These are phyloP conservation scores for Torulaspora pretoriensis DNA, from an alignment of 1,139 yeast genomes.

Conservation along the genomic window DNA sequence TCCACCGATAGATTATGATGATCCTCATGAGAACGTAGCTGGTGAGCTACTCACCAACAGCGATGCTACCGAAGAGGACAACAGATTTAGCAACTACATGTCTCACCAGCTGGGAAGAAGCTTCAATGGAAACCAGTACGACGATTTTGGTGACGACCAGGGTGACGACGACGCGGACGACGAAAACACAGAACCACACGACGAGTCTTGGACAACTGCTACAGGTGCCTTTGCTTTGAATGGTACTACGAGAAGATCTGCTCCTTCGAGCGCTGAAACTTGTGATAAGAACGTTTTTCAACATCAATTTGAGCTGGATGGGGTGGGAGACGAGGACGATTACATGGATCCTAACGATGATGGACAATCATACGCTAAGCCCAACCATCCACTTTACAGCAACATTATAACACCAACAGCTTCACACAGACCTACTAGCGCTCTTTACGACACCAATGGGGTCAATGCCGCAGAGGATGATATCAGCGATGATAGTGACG, in stretches of 20 bases:
- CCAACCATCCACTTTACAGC: slow-evolving; percentile 53
- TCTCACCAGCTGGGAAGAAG: slow-evolving; percentile 68
- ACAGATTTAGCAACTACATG: slow-evolving; percentile 72
- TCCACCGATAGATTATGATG: slow-evolving; percentile 16
- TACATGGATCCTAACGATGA: slow-evolving; percentile 80
- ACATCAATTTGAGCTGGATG: slow-evolving; percentile 30
- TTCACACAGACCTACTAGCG: slow-evolving; percentile 24
- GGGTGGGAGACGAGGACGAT: slow-evolving; percentile 18
- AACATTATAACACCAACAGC: slow-evolving; percentile 28
- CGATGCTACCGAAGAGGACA: slow-evolving; percentile 38
- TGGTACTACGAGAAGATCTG: slow-evolving; percentile 16
- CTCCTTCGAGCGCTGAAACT: slow-evolving; percentile 18
- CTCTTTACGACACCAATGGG: slow-evolving; percentile 17
- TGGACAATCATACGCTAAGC: slow-evolving; percentile 66
- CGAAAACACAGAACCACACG: slow-evolving; percentile 19
- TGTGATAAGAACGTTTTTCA: slow-evolving; percentile 22
- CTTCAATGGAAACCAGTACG: slow-evolving; percentile 36
- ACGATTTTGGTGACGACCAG: slow-evolving; percentile 17
- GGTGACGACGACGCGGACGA: slow-evolving; percentile 37
- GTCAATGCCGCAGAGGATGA: slow-evolving; percentile 23
- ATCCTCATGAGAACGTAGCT: slow-evolving; percentile 30
- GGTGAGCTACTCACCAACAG: slow-evolving; percentile 23
- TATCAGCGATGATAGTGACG: slow-evolving; percentile 26
- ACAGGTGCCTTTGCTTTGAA: slow-evolving; percentile 15
- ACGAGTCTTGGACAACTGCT: slow-evolving; percentile 15